Evolutionary conservation across 2,329 filamentous ascomycete genomes (phyloP).

Genomic region (Arthroderma sp.): DNA sequence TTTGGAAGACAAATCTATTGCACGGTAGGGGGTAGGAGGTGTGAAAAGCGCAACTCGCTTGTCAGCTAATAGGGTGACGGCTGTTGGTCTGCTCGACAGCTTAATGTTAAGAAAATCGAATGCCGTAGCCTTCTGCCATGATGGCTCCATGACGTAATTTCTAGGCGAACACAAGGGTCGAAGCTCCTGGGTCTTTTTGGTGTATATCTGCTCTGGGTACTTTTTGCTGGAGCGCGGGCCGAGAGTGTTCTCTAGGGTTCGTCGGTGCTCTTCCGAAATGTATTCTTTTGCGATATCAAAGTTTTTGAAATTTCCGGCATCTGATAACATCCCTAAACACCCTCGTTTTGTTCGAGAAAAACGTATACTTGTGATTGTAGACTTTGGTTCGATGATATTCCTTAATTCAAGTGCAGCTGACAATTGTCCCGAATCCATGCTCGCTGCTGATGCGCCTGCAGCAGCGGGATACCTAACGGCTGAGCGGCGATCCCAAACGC

Average conservation of each 20-base stretch:
- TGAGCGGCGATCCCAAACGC: constrained; percentile 49
- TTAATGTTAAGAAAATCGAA: constrained; percentile 47
- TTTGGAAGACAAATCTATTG: constrained; percentile 26
- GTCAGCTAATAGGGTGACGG: constrained; percentile 40
- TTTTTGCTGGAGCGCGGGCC: constrained; percentile 27
- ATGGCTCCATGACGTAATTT: constrained; percentile 30
- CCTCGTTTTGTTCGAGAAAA: constrained; percentile 47
- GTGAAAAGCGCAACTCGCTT: constrained; percentile 38
- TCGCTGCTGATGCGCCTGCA: constrained; percentile 19
- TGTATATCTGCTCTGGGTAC: constrained; percentile 33
- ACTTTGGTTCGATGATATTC: constrained; percentile 38
- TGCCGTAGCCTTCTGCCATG: constrained; percentile 37
- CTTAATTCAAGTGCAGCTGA: constrained; percentile 45
- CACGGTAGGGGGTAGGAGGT: constrained; percentile 29
- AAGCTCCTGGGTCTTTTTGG: constrained; percentile 33
- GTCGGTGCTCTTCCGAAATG: constrained; percentile 24
- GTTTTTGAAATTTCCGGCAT: constrained; percentile 45
- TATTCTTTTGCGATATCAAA: constrained; percentile 43
- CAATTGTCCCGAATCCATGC: constrained; percentile 22
- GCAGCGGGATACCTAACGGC: constrained; percentile 26
- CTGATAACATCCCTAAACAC: constrained; percentile 46
- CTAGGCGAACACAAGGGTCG: constrained; percentile 34
- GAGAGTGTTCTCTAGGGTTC: constrained; percentile 27
- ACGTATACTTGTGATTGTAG: constrained; percentile 48
- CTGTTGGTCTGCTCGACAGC: constrained; percentile 35